Evolutionary conservation across 371 early-diverging fungal genomes (phyloP).

Genomic region (Circinella minor): DNA sequence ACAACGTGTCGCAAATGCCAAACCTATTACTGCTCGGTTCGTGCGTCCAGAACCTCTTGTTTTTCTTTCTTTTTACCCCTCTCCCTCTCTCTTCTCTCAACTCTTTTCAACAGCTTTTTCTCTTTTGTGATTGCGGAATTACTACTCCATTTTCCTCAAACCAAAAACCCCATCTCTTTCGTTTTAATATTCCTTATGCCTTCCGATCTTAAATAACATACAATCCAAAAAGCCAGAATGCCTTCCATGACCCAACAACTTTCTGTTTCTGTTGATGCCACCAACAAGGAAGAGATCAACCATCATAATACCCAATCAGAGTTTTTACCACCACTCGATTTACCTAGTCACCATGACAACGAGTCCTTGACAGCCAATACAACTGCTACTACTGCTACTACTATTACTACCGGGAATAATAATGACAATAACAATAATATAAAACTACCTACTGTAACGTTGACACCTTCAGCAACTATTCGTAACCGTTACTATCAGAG

Average conservation of each 20-base stretch:
- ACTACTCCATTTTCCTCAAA: background rate
- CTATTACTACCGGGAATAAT: no score
- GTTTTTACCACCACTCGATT: background rate
- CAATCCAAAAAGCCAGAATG: background rate
- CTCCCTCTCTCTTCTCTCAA: slow-evolving; percentile 10
- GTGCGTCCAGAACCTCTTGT: slow-evolving; percentile 23
- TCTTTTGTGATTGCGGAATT: background rate
- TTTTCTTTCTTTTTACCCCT: slow-evolving; percentile 6
- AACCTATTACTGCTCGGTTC: slow-evolving; percentile 14
- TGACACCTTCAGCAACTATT: slow-evolving; percentile 47
- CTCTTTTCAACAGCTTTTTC: background rate
- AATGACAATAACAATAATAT: slow-evolving; percentile 6
- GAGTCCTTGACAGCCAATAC: background rate
- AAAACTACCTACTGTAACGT: slow-evolving; percentile 13
- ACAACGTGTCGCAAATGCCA: slow-evolving; percentile 21
- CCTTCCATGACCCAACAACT: slow-evolving; percentile 1
- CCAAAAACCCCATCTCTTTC: slow-evolving; percentile 12
- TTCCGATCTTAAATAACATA: slow-evolving; percentile 9
- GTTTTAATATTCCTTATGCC: slow-evolving; percentile 12
- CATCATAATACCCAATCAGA: background rate
- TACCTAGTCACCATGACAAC: background rate
- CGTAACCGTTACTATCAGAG: slow-evolving; percentile 47
- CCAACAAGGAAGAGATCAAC: background rate
- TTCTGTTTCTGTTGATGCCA: slow-evolving; percentile 9
- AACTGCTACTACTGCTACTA: no score